A percentile compares a stretch with the other conserved stretches of the same genome.
Evolutionary conservation across 352 stramenopile genomes (phyloP).

Genomic region (Pythium apleroticum): DNA sequence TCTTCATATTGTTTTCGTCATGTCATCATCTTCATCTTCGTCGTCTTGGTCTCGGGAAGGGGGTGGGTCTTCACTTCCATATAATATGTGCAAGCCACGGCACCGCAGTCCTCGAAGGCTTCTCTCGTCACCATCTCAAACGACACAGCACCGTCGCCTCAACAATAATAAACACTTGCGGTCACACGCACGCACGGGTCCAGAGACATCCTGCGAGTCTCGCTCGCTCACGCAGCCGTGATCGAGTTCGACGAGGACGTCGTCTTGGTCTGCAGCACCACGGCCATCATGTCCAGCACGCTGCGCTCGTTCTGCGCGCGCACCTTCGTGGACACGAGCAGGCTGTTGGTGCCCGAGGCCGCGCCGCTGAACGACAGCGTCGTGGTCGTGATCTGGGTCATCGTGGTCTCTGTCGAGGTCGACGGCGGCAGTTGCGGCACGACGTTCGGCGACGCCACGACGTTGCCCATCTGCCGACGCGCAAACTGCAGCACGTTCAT

Average conservation of each 20-base stretch:
- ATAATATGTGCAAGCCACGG: slow-evolving; percentile 12
- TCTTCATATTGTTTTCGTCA: slow-evolving; percentile 9
- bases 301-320: slow-evolving; percentile 9
- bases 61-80: slow-evolving; percentile 4
- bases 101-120: neutral
- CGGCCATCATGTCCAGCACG: slow-evolving; percentile 17
- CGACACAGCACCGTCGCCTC: neutral
- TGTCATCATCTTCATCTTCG: slow-evolving; percentile 11
- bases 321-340: slow-evolving; percentile 19
- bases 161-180: slow-evolving; percentile 5
- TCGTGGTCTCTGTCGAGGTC: slow-evolving; percentile 1
- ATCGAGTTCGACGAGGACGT: slow-evolving; percentile 14
- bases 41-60: slow-evolving; percentile 8
- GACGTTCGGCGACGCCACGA: neutral
- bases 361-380: slow-evolving; percentile 9
- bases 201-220: neutral
- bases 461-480: slow-evolving; percentile 41
- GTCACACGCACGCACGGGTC: neutral
- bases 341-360: slow-evolving; percentile 1
- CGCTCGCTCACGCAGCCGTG: slow-evolving; percentile 17
- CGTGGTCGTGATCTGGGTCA: slow-evolving; percentile 21
- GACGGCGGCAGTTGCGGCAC: slow-evolving; percentile 2
- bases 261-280: slow-evolving; percentile 14
- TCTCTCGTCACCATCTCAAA: neutral
- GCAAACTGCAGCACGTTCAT: slow-evolving; percentile 72